These are phyloP conservation scores for Penicillium steckii DNA, from an alignment of 495 filamentous ascomycete species.

Conservation along the genomic window DNA sequence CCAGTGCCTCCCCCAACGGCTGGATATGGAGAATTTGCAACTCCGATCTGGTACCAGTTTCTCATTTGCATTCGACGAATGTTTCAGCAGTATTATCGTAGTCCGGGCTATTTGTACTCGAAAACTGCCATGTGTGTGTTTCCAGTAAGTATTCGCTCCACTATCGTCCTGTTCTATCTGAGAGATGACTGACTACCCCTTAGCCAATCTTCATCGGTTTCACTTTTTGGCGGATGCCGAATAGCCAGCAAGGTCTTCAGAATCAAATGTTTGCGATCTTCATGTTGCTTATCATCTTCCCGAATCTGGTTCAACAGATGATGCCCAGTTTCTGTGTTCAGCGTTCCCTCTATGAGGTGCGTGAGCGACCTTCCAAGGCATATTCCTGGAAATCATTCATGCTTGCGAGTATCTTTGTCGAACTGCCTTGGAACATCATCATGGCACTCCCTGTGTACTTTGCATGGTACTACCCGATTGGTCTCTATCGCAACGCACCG, in stretches of 20 bases:
- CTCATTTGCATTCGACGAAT: conserved; percentile 54
- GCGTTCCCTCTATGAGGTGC: conserved; percentile 77
- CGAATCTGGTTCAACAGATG: conserved; percentile 74
- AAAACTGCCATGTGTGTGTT: conserved; percentile 55
- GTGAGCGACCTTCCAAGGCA: conserved; percentile 79
- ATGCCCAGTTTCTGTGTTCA: conserved; percentile 83
- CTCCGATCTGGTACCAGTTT: conserved; percentile 50
- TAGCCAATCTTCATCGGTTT: conserved; percentile 84
- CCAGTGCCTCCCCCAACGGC: conserved; percentile 37
- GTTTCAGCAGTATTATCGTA: conserved; percentile 90
- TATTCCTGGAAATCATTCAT: conserved; percentile 85
- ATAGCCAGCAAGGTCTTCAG: conserved; percentile 73
- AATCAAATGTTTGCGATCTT: conserved; percentile 89
- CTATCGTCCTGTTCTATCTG: not conserved
- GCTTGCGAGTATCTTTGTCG: conserved; percentile 71
- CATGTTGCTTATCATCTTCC: conserved; percentile 75
- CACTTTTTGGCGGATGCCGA: conserved; percentile 74
- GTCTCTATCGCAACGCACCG: conserved; percentile 66
- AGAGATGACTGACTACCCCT: conserved; percentile 30
- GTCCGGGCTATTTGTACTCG: conserved; percentile 81
- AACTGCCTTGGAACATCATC: conserved; percentile 73
- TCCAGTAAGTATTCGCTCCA: conserved; percentile 21
- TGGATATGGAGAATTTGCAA: conserved; percentile 49
- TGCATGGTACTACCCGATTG: conserved; percentile 80
- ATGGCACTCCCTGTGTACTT: conserved; percentile 69